These are phyloP conservation scores for Stygiomarasmius scandens DNA, from an alignment of 1,284 basidiomycete genomes.

Conservation along the genomic window DNA sequence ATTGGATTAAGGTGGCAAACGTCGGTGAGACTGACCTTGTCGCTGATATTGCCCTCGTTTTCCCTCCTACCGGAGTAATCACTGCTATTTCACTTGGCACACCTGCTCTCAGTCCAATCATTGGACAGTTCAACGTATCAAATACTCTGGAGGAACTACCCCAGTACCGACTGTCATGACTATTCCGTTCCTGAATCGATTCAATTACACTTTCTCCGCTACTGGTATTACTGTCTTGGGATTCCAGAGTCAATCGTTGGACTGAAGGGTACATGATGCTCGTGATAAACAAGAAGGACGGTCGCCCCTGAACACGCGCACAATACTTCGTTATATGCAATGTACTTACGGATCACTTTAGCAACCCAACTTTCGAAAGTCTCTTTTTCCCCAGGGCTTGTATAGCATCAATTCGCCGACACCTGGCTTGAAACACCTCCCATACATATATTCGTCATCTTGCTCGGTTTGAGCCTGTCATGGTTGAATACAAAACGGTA, in stretches of 20 bases:
- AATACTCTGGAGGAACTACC: slow-evolving; percentile 35
- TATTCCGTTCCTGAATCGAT: slow-evolving; percentile 29
- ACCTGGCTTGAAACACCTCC: too few relatives aligned
- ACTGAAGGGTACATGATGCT: too few relatives aligned
- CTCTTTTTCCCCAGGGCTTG: too few relatives aligned
- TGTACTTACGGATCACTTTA: too few relatives aligned
- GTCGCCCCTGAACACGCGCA: too few relatives aligned
- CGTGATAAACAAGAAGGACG: too few relatives aligned
- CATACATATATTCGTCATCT: too few relatives aligned
- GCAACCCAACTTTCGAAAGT: too few relatives aligned
- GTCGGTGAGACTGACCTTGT: slow-evolving; percentile 31
- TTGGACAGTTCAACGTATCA: slow-evolving; percentile 34
- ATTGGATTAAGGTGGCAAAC: slow-evolving; percentile 31
- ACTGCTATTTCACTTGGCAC: slow-evolving; percentile 30
- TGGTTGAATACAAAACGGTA: slow-evolving; percentile 2
- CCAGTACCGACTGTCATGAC: slow-evolving; percentile 28
- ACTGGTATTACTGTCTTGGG: slow-evolving; percentile 33
- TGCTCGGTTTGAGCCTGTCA: too few relatives aligned
- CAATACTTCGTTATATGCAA: too few relatives aligned
- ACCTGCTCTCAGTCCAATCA: slow-evolving; percentile 31
- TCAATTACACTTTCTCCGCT: slow-evolving; percentile 38
- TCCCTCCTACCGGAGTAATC: slow-evolving; percentile 23
- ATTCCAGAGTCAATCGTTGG: neutral
- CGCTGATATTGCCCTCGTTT: slow-evolving; percentile 34
- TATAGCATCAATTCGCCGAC: too few relatives aligned